Conservation (phyloP, 2,329 filamentous ascomycete species). For the Scedosporium minutisporum region DNA sequence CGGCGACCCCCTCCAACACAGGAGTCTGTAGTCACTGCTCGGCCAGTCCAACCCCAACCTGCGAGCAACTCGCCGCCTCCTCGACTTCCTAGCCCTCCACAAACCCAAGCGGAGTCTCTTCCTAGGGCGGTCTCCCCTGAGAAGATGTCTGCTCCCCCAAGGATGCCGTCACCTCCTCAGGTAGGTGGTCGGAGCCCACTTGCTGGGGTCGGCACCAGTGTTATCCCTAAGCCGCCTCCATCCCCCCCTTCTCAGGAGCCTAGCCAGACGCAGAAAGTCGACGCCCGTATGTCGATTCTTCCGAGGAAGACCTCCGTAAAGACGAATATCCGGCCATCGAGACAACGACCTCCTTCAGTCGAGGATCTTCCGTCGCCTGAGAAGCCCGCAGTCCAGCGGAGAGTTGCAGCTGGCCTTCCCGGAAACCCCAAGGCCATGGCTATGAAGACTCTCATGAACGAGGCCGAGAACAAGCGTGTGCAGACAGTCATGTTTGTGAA, state of each 20-base stretch:
- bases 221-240: not conserved
- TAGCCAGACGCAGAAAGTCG: not conserved
- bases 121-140: not conserved
- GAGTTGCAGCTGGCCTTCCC: constrained; percentile 37
- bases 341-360: constrained; percentile 15
- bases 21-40: not conserved
- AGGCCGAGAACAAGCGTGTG: constrained; percentile 19
- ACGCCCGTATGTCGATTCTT: constrained; percentile 14
- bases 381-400: constrained; percentile 29
- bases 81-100: not conserved
- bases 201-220: not conserved
- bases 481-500: constrained; percentile 48
- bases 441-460: constrained; percentile 19
- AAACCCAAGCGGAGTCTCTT: not conserved
- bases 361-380: constrained; percentile 17
- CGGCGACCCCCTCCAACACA: not conserved
- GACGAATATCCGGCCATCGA: constrained; percentile 21
- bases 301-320: constrained; percentile 22
- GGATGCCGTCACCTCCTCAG: not conserved
- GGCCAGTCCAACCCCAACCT: not conserved
- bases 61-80: not conserved
- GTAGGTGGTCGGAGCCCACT: not conserved
- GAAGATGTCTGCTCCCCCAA: not conserved
- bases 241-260: not conserved
- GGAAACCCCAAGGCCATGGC: constrained; percentile 33